Evolutionary conservation across 495 filamentous ascomycete genomes (phyloP), one percentile per base, ranked within the genome.

Genomic region (Chlorociboria aeruginascens): DNA sequence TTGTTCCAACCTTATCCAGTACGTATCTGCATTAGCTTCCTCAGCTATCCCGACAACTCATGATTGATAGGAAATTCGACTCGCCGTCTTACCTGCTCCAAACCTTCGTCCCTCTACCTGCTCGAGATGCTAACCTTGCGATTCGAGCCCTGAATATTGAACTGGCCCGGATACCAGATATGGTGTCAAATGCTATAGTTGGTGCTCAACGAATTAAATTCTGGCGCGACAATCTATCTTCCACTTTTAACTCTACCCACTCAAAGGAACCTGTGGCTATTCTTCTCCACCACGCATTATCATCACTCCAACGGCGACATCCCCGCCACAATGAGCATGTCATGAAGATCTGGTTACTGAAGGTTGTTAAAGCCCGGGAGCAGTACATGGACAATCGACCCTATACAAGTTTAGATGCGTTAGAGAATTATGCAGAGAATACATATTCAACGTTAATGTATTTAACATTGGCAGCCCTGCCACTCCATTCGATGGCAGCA

Each of bases 391-490:
- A 83, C 28, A 88, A 92, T 53, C 75, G 82, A 32, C 88, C 92
- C 0, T 95, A 88, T 57, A 67, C 82, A 0, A 81, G 68, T 40
- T 61, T 96, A 14, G 72, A 76, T 8, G 76, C 79, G 0, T 66
- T 97, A 31, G 92, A 98, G 55, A 77, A 76, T 31, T 96, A 97
- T 52, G 86, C 86, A 3, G 92, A 98, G 61, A 86, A 84, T 47
- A 96, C 92, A 2, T 97, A 98, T 66, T 85, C 84, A 3, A 93
- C 85, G 0, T 70, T 98, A n/a, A 75, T 94, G 61, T 98, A 98
- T 60, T 71, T 94, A 46, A 89, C 86, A 1, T 68, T 97, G 14
- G 83, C 84, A 2, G 69, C 81, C 0, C 65, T 95, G 45, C 82
- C 85, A 2, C 67, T 93, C 59, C 71, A 78, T 7, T 89, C 82